These are phyloP conservation scores for Botrytis pseudocinerea DNA, from an alignment of 2,329 filamentous ascomycete genomes.

Conservation along the genomic window DNA sequence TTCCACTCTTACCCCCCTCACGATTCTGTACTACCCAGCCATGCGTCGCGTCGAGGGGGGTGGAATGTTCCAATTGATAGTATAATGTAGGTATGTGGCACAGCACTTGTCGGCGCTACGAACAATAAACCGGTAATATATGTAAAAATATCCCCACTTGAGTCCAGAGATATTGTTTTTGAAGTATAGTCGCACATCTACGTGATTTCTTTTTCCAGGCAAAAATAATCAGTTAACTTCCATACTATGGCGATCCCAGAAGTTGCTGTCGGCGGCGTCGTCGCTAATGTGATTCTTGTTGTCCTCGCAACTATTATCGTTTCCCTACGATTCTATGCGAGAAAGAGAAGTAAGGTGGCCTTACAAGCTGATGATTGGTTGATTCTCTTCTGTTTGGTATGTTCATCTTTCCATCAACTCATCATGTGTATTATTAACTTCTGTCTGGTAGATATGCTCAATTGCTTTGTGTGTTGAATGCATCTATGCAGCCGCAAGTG, in stretches of 20 bases:
- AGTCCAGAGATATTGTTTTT: background rate
- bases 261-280: conserved; percentile 9
- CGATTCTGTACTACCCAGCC: background rate
- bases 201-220: background rate
- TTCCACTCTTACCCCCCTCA: background rate
- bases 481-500: conserved; percentile 15
- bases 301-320: background rate
- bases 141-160: conserved; percentile 14
- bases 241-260: background rate
- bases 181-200: background rate
- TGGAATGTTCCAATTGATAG: background rate
- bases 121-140: background rate
- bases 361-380: conserved; percentile 19
- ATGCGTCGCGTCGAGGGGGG: background rate
- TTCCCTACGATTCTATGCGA: conserved; percentile 13
- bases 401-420: background rate
- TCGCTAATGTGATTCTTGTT: conserved; percentile 16
- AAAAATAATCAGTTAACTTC: background rate
- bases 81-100: background rate
- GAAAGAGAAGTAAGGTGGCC: conserved; percentile 13
- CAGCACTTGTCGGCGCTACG: background rate
- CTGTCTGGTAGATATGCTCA: background rate
- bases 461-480: background rate
- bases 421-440: background rate
- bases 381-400: conserved; percentile 14